Evolutionary conservation across 129 eudicot species (phyloP), one percentile per base, ranked within the genome.

Genomic region (Kitagawia praeruptora): DNA sequence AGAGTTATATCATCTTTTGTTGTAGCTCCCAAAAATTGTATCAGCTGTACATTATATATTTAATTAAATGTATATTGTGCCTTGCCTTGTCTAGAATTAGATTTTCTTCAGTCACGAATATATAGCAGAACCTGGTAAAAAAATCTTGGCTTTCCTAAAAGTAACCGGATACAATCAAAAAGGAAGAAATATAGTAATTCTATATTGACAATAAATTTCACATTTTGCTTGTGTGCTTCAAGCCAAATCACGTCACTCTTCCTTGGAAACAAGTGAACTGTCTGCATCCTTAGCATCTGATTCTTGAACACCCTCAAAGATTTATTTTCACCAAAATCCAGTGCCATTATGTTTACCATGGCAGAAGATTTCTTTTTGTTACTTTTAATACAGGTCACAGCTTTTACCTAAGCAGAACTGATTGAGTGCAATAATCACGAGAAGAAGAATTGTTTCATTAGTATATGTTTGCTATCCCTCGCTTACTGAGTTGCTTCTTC

Each of bases 381-480:
- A 14, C 58, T 51, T 51, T 18, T 51, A 15, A 51, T 18, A 51
- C 58, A 51, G 54, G 54, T 48, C 54, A 15, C 3, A 72, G 11
- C 7, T 70, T 38, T 70, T 16, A 15, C 45, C 46, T 15, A 3
- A 16, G 76, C 15, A 72, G 31, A 40, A 9, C 27, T 40, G 76
- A 72, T 6, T 23, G 37, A 72, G 34, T 2, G 75, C 49, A 72
- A 41, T 70, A 72, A 41, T 70, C 27, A 38, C 23, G 14, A 19
- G 71, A 70, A 38, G 46, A 38, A 39, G 18, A 41, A 72, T 31
- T 31, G 34, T 31, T 31, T 31, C 34, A 31, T 31, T 31, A 31
- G 34, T 31, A 31, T 31, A 38, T 23, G 21, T 23, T 37, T 40
- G 53, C 54, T 80, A 69, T 77, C 81, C 79, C 25, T 76, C 82